phyloP scores from a whole-genome alignment of 169 alveolate species.

The Plasmodium knowlesi region DNA sequence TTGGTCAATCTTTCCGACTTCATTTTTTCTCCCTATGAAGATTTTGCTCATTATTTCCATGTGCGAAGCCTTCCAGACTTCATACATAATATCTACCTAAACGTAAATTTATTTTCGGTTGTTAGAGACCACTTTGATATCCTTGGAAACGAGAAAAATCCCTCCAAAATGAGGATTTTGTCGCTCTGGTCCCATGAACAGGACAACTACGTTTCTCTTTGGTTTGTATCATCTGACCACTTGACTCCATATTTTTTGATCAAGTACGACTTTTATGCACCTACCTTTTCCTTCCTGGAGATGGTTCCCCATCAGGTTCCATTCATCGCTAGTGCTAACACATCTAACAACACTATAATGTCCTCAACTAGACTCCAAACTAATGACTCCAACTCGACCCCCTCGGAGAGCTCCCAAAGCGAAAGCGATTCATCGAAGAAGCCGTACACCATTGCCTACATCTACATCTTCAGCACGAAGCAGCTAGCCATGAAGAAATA shows the following conservation, averaged over 20 bases:
- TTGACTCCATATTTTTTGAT: conserved; percentile 59
- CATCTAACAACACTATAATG: not conserved
- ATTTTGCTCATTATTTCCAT: conserved; percentile 54
- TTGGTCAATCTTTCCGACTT: conserved; percentile 20
- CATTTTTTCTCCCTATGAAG: not conserved
- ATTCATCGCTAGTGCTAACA: not conserved
- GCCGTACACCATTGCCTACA: not conserved
- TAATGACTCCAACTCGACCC: not conserved
- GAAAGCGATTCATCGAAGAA: not conserved
- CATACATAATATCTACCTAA: conserved; percentile 8
- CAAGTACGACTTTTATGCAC: conserved; percentile 22
- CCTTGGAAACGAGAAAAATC: not conserved
- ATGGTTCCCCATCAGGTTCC: not conserved
- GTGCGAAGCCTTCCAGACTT: conserved; percentile 10
- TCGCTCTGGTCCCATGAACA: conserved; percentile 66
- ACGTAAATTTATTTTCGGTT: not conserved
- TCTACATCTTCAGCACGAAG: conserved; percentile 29
- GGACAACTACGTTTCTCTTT: conserved; percentile 30
- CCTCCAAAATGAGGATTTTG: conserved; percentile 1
- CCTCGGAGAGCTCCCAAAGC: not conserved
- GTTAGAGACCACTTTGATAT: not conserved
- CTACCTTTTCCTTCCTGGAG: conserved; percentile 27
- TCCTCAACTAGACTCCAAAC: not conserved
- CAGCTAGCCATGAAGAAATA: not conserved
- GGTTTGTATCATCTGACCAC: conserved; percentile 18